Base-by-base conservation (phyloP, 1,139 yeast species). In the Suhomyces panamericanus region DNA sequence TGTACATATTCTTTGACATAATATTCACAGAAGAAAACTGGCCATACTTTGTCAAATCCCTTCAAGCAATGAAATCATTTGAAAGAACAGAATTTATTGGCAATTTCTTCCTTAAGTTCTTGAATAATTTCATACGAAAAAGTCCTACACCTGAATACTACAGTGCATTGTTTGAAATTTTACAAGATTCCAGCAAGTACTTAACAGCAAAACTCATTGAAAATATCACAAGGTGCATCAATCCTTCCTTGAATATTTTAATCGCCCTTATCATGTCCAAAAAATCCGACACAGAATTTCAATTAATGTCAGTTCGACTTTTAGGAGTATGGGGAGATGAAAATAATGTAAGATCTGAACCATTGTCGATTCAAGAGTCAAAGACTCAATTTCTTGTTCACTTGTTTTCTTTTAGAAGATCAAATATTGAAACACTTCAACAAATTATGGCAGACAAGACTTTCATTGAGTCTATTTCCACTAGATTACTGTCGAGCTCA, bases 391-490 rank as follows among this genome's bases (percentile, higher is more conserved):
- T 69, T 16, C 50, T 73, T 6, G 44, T 69, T 1, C 62, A 62
- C 37, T 38, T 71, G 13, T 43, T 70, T 10, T 45, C 59, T 1
- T 55, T 64, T 30, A 51, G 62, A 4, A 44, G 56, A 7, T 51
- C 56, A 10, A 33, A 53, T 29, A 11, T 29, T 0, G 36, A 20
- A 2, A 57, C 56, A 35, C 39, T 64, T 0, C 45, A 51, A 9
- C 46, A 34, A 2, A 46, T 75, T 16, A 50, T 69, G 36, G 55
- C 54, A 11, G 60, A 66, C 24, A 47, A 62, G 3, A 51, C 47
- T 0, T 79, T 75, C 48, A 56, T 78, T 13, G 60, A 66, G 17
- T 73, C 76, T 0, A 62, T 80, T 13, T 70, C 82, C 1, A 69
- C 65, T 43, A 60, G 80, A 26, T 64, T 80, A n/a, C 64, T 62